These are phyloP conservation scores for Malassezia obtusa DNA, from an alignment of 1,284 basidiomycete species.

Conservation along the genomic window DNA sequence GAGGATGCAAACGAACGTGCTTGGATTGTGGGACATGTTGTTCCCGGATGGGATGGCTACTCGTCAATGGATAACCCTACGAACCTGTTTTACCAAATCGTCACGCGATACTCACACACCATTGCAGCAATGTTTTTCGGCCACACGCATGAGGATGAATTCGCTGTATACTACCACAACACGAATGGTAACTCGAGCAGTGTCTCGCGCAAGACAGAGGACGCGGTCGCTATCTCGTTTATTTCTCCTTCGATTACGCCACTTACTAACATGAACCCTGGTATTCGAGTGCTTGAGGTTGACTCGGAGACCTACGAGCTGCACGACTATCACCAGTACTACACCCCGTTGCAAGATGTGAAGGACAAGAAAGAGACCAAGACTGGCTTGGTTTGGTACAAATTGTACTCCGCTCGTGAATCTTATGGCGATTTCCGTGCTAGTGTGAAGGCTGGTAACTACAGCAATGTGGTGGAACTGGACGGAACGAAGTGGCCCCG, in stretches of 20 bases:
- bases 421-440: constrained; percentile 56
- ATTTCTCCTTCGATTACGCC: constrained; percentile 65
- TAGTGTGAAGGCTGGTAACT: neutral
- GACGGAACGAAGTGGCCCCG: constrained; percentile 53
- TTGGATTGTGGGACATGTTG: constrained; percentile 70
- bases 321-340: constrained; percentile 39
- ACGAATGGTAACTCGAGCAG: constrained; percentile 50
- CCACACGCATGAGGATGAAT: constrained; percentile 69
- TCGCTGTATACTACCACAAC: constrained; percentile 71
- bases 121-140: constrained; percentile 72
- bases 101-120: constrained; percentile 65
- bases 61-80: constrained; percentile 53
- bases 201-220: neutral
- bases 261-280: constrained; percentile 63
- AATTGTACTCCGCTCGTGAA: constrained; percentile 64
- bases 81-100: constrained; percentile 52
- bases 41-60: constrained; percentile 61
- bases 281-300: constrained; percentile 68
- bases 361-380: constrained; percentile 52
- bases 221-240: constrained; percentile 49
- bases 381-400: constrained; percentile 59
- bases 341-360: constrained; percentile 27
- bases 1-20: constrained; percentile 49
- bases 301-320: constrained; percentile 54
- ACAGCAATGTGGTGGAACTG: neutral